These are phyloP conservation scores for Carpinus fangiana DNA, from an alignment of 306 rosid species.

Conservation along the genomic window DNA sequence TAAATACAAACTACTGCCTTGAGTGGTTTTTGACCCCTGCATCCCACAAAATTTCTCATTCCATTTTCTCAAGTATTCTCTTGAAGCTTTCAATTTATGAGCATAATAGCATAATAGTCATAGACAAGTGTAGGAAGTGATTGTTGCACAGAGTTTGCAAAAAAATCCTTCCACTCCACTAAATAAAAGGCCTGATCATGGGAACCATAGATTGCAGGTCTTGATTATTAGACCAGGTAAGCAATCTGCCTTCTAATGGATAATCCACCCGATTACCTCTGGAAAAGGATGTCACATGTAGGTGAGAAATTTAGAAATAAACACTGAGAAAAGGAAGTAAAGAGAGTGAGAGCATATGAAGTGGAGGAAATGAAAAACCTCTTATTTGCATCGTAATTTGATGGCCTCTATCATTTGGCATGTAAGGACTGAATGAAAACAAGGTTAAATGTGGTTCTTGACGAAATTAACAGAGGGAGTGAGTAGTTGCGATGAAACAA, in stretches of 20 bases:
- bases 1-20: not conserved
- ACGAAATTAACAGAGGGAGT: not conserved
- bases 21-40: not conserved
- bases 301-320: not conserved
- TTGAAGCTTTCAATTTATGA: too few relatives aligned
- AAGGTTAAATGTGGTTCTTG: not conserved
- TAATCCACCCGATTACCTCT: not conserved
- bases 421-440: not conserved
- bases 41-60: not conserved
- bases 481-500: not conserved
- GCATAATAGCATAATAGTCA: not conserved
- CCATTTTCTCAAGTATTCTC: not conserved
- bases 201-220: not conserved
- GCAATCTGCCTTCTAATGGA: not conserved
- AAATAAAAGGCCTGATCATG: not conserved
- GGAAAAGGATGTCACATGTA: not conserved
- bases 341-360: not conserved
- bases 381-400: not conserved
- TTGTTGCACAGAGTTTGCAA: not conserved
- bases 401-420: not conserved
- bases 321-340: not conserved
- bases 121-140: not conserved
- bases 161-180: not conserved
- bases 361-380: not conserved
- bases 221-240: not conserved